Evolutionary conservation across 352 stramenopile genomes (phyloP).

Genomic region (Hyphochytrium catenoides): DNA sequence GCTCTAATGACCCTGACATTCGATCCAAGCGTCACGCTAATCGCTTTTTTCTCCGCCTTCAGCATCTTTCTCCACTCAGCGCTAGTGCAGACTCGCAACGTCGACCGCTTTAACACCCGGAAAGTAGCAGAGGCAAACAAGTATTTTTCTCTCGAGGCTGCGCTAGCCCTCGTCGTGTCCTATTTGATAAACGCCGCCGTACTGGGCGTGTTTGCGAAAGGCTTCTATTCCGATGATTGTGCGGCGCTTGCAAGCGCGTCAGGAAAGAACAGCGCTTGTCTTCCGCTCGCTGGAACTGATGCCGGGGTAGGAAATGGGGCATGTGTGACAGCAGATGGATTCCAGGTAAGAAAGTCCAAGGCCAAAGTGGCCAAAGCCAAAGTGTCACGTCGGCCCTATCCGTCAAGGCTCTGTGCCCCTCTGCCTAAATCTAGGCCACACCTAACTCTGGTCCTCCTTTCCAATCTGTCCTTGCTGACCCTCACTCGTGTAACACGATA

Average conservation of each 20-base stretch:
- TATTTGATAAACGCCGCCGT: conserved; percentile 88
- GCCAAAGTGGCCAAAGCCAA: conserved; percentile 8
- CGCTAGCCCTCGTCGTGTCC: conserved; percentile 66
- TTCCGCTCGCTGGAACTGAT: conserved; percentile 23
- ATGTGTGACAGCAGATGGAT: conserved; percentile 28
- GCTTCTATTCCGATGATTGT: conserved; percentile 64
- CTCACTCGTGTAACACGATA: too few relatives aligned
- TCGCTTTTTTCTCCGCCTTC: too few relatives aligned
- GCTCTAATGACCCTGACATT: too few relatives aligned
- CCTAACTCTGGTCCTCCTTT: not conserved
- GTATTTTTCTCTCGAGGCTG: conserved; percentile 79
- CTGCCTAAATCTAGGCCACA: too few relatives aligned
- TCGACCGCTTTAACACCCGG: conserved; percentile 24
- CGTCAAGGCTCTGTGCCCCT: too few relatives aligned
- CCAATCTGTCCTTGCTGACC: not conserved
- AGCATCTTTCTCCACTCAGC: conserved; percentile 84
- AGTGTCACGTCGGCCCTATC: too few relatives aligned
- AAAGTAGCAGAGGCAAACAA: conserved; percentile 64
- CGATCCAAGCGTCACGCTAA: too few relatives aligned
- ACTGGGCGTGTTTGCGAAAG: conserved; percentile 68
- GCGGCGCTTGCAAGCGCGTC: conserved; percentile 17
- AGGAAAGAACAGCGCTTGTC: conserved; percentile 39
- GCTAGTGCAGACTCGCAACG: conserved; percentile 38
- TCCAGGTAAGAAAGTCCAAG: conserved; percentile 16
- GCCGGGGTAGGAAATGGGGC: conserved; percentile 20